Conservation (phyloP, 331 rosid species). For the Malus hybrid region DNA sequence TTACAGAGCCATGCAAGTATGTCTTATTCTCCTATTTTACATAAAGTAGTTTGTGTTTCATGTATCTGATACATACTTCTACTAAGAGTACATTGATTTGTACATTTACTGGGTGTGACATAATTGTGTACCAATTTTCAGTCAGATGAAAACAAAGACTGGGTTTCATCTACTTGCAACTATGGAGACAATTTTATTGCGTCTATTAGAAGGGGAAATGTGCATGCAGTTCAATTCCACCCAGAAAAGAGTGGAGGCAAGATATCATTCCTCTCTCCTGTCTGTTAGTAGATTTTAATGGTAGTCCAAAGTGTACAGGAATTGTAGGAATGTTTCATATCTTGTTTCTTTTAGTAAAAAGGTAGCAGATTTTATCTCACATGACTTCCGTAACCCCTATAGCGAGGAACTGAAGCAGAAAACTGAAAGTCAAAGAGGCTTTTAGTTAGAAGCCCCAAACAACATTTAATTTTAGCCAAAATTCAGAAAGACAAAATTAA, state of each 20-base stretch:
- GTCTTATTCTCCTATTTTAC: slow-evolving; percentile 8
- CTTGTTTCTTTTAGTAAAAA: not conserved
- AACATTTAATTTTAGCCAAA: too few species aligned
- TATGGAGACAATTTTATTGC: slow-evolving; percentile 87
- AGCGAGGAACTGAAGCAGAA: not conserved
- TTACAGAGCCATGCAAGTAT: slow-evolving; percentile 83
- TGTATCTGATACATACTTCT: not conserved
- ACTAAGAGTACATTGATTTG: slow-evolving; percentile 1
- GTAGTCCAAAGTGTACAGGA: not conserved
- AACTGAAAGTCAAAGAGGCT: not conserved
- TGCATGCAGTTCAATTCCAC: slow-evolving; percentile 96
- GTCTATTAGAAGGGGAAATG: slow-evolving; percentile 81
- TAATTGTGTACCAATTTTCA: slow-evolving; percentile 8
- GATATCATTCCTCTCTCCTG: slow-evolving; percentile 19
- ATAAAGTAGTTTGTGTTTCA: not conserved
- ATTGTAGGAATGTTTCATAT: not conserved
- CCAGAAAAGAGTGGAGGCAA: slow-evolving; percentile 98
- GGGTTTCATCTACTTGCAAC: slow-evolving; percentile 85
- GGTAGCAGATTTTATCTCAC: not conserved
- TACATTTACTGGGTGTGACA: slow-evolving; percentile 4
- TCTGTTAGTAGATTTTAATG: not conserved
- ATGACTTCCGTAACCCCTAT: too few species aligned
- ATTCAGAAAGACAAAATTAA: not conserved
- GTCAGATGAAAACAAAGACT: slow-evolving; percentile 82
- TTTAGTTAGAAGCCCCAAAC: too few species aligned